Evolutionary conservation across 805 yeast species (phyloP).

Genomic region (Ogataea dorogensis): DNA sequence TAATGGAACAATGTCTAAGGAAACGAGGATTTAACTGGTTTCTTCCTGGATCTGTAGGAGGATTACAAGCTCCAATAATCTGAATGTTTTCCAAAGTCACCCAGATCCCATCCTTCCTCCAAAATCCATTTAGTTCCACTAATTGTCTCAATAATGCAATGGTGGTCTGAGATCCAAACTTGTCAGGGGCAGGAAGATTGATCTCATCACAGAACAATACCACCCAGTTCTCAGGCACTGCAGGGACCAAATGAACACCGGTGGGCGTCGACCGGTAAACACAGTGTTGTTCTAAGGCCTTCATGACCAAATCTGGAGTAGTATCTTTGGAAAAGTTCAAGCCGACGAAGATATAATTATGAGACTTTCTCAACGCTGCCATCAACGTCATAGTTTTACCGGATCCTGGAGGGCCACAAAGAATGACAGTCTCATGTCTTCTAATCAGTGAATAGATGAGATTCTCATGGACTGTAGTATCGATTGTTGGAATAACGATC

Average conservation of each 20-base stretch:
- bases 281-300: conserved; percentile 72
- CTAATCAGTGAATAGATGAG: conserved; percentile 55
- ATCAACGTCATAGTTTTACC: conserved; percentile 93
- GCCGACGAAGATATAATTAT: conserved; percentile 58
- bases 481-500: conserved; percentile 73
- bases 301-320: conserved; percentile 55
- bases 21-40: conserved; percentile 56
- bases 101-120: conserved; percentile 69
- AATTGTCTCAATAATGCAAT: conserved; percentile 73
- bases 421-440: conserved; percentile 57
- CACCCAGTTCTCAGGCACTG: conserved; percentile 60
- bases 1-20: conserved; percentile 59
- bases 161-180: conserved; percentile 69
- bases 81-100: conserved; percentile 61
- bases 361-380: conserved; percentile 58
- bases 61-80: conserved; percentile 95
- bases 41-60: conserved; percentile 80
- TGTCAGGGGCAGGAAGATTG: conserved; percentile 73
- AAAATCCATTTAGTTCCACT: conserved; percentile 72
- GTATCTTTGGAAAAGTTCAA: conserved; percentile 85
- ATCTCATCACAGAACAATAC: conserved; percentile 91
- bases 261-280: conserved; percentile 49
- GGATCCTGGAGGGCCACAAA: conserved; percentile 97
- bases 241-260: conserved; percentile 60
- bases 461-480: conserved; percentile 66